Percentiles rank a stretch among this genome's conserved stretches.
These are phyloP conservation scores for Aspergillus novofumigatus DNA, from an alignment of 2,329 filamentous ascomycete species.

Conservation along the genomic window DNA sequence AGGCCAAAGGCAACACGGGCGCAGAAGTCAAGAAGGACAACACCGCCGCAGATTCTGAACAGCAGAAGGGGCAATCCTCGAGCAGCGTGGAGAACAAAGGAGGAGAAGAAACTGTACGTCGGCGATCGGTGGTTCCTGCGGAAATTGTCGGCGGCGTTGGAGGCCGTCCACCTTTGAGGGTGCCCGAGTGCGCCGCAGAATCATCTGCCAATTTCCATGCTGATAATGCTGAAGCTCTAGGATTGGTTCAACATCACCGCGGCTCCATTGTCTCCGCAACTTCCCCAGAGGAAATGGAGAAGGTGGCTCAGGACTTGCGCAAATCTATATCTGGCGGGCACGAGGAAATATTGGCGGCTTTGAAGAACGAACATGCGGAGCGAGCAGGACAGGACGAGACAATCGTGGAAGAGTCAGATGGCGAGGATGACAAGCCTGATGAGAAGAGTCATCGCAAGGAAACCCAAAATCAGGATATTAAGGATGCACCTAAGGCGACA, in stretches of 20 bases:
- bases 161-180: slow-evolving; percentile 27
- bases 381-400: slow-evolving; percentile 19
- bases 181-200: slow-evolving; percentile 33
- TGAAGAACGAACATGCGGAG: slow-evolving; percentile 27
- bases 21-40: slow-evolving; percentile 10
- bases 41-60: slow-evolving; percentile 13
- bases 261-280: slow-evolving; percentile 33
- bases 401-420: slow-evolving; percentile 21
- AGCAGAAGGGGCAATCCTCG: slow-evolving; percentile 13
- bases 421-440: slow-evolving; percentile 6
- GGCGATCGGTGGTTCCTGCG: slow-evolving; percentile 26
- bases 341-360: slow-evolving; percentile 22
- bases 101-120: slow-evolving; percentile 18
- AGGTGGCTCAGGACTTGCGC: slow-evolving; percentile 34
- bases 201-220: slow-evolving; percentile 38
- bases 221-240: slow-evolving; percentile 33
- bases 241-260: slow-evolving; percentile 38
- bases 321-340: slow-evolving; percentile 33
- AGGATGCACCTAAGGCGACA: neutral
- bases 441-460: neutral
- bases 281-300: slow-evolving; percentile 31
- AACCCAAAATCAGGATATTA: neutral
- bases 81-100: slow-evolving; percentile 13
- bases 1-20: slow-evolving; percentile 30
- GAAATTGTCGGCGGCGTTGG: slow-evolving; percentile 22